These are phyloP conservation scores for Marvania coccoides DNA, from an alignment of 139 green algal genomes.

Conservation along the genomic window DNA sequence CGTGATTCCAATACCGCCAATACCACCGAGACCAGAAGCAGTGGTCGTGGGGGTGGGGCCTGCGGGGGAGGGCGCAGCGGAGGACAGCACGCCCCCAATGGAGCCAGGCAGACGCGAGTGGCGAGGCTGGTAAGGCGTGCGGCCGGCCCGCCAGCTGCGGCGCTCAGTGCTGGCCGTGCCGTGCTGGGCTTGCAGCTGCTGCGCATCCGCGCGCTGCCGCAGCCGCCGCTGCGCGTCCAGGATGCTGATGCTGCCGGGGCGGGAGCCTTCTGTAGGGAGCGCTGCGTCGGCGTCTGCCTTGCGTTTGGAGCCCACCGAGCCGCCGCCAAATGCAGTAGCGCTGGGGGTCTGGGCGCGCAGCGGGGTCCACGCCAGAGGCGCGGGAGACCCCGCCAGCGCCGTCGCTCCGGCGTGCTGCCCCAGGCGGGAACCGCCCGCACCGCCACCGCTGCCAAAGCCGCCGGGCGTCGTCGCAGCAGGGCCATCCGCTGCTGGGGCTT, in stretches of 20 bases:
- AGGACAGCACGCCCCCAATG: constrained; percentile 1
- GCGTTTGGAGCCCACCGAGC: constrained; percentile 6
- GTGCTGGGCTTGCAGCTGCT: not conserved
- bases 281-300: constrained; percentile 9
- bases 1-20: not conserved
- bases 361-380: constrained; percentile 25
- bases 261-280: not conserved
- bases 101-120: not conserved
- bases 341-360: constrained; percentile 17
- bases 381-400: not conserved
- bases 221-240: constrained; percentile 25
- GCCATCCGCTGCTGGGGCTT: not conserved
- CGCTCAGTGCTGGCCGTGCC: not conserved
- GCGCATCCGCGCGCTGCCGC: not conserved
- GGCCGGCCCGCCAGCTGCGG: constrained; percentile 20
- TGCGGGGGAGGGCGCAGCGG: not conserved
- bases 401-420: too few relatives aligned
- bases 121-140: constrained; percentile 18
- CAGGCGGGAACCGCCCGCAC: too few relatives aligned
- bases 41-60: not conserved
- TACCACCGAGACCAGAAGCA: not conserved
- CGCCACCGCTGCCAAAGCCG: not conserved
- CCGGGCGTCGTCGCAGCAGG: not conserved
- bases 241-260: constrained; percentile 18
- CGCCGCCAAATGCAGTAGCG: not conserved